Percentiles rank a stretch among this genome's conserved stretches.
Conservation (phyloP, 345 rosid genomes). For the Hibiscus syriacus region DNA sequence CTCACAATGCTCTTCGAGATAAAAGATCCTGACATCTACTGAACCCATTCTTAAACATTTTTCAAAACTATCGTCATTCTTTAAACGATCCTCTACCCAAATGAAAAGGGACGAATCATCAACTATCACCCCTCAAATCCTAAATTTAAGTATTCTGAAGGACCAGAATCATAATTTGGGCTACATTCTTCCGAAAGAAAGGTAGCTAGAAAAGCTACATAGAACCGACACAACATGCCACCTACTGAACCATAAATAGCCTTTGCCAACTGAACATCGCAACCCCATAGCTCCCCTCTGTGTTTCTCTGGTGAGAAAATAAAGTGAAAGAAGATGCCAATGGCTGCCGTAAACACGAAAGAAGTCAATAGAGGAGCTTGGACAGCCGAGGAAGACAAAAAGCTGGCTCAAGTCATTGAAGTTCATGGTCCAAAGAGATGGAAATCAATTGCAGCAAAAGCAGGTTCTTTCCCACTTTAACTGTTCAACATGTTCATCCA, state of each 20-base stretch:
- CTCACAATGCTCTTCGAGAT: no score
- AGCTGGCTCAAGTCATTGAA: constrained; percentile 30
- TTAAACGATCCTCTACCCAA: no score
- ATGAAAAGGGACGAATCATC: no score
- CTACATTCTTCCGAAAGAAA: constrained; percentile 14
- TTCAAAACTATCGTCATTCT: no score
- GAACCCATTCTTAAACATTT: no score
- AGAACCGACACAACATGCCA: not conserved
- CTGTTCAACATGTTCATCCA: not conserved
- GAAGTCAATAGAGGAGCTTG: constrained; percentile 40
- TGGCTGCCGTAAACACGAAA: constrained; percentile 25
- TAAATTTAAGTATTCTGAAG: not conserved
- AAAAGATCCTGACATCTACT: no score
- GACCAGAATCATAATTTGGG: not conserved
- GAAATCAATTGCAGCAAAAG: constrained; percentile 40
- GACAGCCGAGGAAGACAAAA: constrained; percentile 46
- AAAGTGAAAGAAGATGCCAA: constrained; percentile 7
- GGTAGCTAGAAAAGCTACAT: constrained; percentile 21
- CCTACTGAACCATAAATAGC: constrained; percentile 3
- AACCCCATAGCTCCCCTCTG: not conserved
- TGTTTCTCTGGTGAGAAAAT: not conserved
- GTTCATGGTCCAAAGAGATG: constrained; percentile 44
- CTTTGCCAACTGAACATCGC: not conserved
- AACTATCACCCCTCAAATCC: no score
- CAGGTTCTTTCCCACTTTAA: constrained; percentile 16